Percentiles rank a stretch among this genome's conserved stretches.
Evolutionary conservation across 257 asterid species (phyloP).

Genomic region (Fraxinus cuspidata): DNA sequence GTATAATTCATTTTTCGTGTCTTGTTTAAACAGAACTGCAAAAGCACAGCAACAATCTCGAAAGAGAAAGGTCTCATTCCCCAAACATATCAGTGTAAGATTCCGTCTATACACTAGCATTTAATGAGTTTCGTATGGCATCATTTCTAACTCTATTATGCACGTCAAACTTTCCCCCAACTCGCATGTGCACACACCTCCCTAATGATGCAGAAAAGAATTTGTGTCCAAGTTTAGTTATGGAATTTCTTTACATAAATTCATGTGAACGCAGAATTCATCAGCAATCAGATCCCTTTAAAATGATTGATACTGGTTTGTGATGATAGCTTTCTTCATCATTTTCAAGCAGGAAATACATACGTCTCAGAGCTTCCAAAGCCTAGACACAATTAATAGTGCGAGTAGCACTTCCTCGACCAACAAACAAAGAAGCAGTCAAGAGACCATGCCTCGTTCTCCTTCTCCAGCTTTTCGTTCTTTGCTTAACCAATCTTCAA

Average conservation of each 20-base stretch:
- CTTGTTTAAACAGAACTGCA: constrained; percentile 27
- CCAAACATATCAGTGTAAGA: constrained; percentile 42
- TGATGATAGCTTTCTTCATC: too few species aligned
- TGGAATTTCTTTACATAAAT: too few species aligned
- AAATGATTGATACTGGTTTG: too few species aligned
- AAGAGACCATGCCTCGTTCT: constrained; percentile 51
- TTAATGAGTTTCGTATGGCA: neutral
- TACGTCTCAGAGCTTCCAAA: constrained; percentile 25
- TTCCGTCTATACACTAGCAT: neutral
- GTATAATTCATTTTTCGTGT: neutral
- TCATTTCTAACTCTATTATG: neutral
- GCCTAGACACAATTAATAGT: constrained; percentile 40
- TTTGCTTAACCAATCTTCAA: constrained; percentile 45
- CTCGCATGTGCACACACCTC: too few species aligned
- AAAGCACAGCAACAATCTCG: constrained; percentile 32
- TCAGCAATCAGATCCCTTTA: too few species aligned
- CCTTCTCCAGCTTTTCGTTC: constrained; percentile 62
- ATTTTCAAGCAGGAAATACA: constrained; percentile 41
- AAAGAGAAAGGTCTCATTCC: constrained; percentile 54
- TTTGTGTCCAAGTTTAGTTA: too few species aligned
- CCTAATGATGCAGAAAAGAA: too few species aligned
- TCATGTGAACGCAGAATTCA: too few species aligned
- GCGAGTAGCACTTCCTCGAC: constrained; percentile 47
- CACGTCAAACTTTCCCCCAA: neutral
- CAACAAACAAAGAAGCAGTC: constrained; percentile 19